phyloP scores from a whole-genome alignment of 2,329 filamentous ascomycete species.

The Erysiphe pulchra region DNA sequence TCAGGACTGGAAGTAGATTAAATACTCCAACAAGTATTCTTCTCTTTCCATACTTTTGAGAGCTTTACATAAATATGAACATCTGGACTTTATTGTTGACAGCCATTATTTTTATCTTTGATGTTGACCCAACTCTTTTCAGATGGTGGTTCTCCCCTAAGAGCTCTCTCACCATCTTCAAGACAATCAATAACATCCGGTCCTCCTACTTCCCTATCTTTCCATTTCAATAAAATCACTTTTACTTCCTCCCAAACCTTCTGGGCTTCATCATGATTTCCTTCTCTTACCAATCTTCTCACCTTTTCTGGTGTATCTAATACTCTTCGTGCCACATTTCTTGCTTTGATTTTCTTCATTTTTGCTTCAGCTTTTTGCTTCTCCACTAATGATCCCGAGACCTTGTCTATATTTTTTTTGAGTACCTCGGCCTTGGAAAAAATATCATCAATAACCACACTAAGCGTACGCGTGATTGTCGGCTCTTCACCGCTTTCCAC shows the following conservation, averaged over 20 bases:
- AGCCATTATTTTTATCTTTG: slow-evolving; percentile 23
- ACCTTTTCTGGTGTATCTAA: slow-evolving; percentile 18
- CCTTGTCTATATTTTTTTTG: slow-evolving; percentile 28
- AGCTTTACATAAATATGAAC: neutral
- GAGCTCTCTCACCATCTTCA: slow-evolving; percentile 13
- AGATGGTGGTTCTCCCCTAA: slow-evolving; percentile 9
- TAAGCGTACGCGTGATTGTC: neutral
- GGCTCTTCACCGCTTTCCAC: slow-evolving; percentile 24
- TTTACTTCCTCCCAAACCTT: slow-evolving; percentile 14
- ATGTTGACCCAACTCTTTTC: slow-evolving; percentile 37
- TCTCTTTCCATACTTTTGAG: too few relatives aligned
- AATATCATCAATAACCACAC: slow-evolving; percentile 1
- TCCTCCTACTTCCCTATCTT: slow-evolving; percentile 12
- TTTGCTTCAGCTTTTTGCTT: slow-evolving; percentile 44
- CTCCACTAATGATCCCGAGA: slow-evolving; percentile 34
- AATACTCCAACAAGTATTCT: neutral
- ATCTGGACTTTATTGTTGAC: neutral
- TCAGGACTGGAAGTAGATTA: neutral
- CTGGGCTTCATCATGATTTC: slow-evolving; percentile 34
- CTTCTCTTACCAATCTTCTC: slow-evolving; percentile 28
- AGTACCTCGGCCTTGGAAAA: neutral
- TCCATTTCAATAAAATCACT: slow-evolving; percentile 11
- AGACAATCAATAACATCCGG: slow-evolving; percentile 12
- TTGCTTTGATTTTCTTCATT: slow-evolving; percentile 3
- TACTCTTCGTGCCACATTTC: slow-evolving; percentile 7